These are phyloP conservation scores for Boletus vermiculosoides DNA, from an alignment of 768 basidiomycete genomes.

Conservation along the genomic window DNA sequence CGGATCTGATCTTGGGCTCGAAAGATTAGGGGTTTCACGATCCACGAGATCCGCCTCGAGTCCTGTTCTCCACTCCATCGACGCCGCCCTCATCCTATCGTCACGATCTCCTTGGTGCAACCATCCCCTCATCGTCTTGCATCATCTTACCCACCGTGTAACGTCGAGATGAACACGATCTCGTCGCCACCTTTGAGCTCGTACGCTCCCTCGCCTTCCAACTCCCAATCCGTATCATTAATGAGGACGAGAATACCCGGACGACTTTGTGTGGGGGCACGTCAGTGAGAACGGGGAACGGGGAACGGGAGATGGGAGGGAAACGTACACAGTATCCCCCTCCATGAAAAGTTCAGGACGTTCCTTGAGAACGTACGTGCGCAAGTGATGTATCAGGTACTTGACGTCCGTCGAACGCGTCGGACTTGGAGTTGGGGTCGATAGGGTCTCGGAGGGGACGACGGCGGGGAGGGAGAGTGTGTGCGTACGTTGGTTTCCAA, in stretches of 20 bases:
- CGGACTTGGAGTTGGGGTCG: too few relatives aligned
- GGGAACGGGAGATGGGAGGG: too few relatives aligned
- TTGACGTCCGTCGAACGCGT: slow-evolving; percentile 53
- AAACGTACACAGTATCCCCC: slow-evolving; percentile 74
- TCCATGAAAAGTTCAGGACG: slow-evolving; percentile 89
- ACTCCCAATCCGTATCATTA: slow-evolving; percentile 97
- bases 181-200: slow-evolving; percentile 75
- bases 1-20: neutral
- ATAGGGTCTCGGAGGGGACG: slow-evolving; percentile 37
- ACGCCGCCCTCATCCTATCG: too few relatives aligned
- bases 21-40: too few relatives aligned
- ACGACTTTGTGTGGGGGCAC: slow-evolving; percentile 51
- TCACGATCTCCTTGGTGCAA: neutral
- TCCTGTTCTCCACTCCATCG: too few relatives aligned
- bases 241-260: slow-evolving; percentile 97
- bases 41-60: neutral
- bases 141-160: slow-evolving; percentile 59
- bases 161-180: slow-evolving; percentile 93
- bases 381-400: slow-evolving; percentile 77
- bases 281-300: neutral
- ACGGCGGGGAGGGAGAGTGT: slow-evolving; percentile 49
- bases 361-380: slow-evolving; percentile 76
- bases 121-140: neutral
- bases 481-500: slow-evolving; percentile 67
- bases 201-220: slow-evolving; percentile 92